These are phyloP conservation scores for Nymphaea colorata DNA, from an alignment of 164 flowering plant species.

Conservation along the genomic window DNA sequence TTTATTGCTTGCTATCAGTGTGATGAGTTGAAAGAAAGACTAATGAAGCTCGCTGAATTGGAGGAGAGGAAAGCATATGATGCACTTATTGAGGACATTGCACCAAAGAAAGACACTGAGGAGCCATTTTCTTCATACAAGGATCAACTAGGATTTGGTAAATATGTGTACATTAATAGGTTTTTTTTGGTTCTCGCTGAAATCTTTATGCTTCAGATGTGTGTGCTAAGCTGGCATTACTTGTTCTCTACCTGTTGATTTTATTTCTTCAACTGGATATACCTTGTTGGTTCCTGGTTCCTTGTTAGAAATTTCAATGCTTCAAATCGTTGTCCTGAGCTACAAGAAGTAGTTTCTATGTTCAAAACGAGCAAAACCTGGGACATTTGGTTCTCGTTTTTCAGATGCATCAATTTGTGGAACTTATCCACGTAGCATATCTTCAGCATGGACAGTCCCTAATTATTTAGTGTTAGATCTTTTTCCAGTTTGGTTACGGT, in stretches of 20 bases:
- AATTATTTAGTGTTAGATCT: too few species aligned
- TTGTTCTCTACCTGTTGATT: too few species aligned
- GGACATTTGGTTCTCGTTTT: too few species aligned
- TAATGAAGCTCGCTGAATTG: conserved; percentile 51
- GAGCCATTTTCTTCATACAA: conserved; percentile 90
- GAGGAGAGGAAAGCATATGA: conserved; percentile 62
- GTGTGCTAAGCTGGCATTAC: too few species aligned
- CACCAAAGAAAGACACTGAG: conserved; percentile 28
- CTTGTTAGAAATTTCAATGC: neutral
- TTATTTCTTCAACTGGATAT: too few species aligned
- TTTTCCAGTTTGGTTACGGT: too few species aligned
- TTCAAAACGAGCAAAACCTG: too few species aligned
- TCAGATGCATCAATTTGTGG: too few species aligned
- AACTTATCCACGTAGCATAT: too few species aligned
- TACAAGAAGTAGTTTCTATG: neutral
- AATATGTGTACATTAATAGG: neutral
- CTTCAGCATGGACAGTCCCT: too few species aligned
- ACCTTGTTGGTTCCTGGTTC: neutral
- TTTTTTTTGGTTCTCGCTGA: too few species aligned
- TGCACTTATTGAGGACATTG: conserved; percentile 77
- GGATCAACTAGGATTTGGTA: conserved; percentile 88
- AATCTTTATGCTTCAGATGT: too few species aligned
- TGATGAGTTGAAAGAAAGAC: conserved; percentile 64
- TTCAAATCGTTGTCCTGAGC: neutral
- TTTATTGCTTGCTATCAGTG: conserved; percentile 26